Evolutionary conservation across 2,329 filamentous ascomycete species (phyloP), one percentile per base, ranked within the genome.

Genomic region (Cyclaneusma minus): DNA sequence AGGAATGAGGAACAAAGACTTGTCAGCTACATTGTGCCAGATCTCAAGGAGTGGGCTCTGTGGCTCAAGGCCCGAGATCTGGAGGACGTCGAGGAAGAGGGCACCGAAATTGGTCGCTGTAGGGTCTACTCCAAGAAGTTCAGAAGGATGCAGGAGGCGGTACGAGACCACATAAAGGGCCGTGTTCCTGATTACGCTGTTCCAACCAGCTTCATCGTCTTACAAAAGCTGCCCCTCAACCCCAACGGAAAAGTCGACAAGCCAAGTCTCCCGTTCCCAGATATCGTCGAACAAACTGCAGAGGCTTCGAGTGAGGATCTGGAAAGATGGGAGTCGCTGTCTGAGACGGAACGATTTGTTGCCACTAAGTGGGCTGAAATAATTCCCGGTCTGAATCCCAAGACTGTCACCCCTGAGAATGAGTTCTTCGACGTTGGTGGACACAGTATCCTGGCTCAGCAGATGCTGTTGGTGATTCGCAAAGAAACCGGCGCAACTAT

Each of bases 11-110:
- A 94, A 49, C 77, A 72, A 10, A 87, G 68, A 0, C 60, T 95
- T 12, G 81, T 93, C 40, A 92, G 76, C 48, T 94, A 94, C 50
- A 69, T 93, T 33, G 84, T 94, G 3, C 83, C 85, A 7, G 79
- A 92, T 40, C 63, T 72, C 51, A 64, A 64, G 35, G 66, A 75
- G 38, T 93, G 83, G 82, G 54, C 61, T 21, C 54, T 64, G 12
- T 87, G 72, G 67, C 57, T 85, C 16, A 51, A 66, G 23, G 53
- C 57, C 27, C 55, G 63, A 35, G 55, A 58, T 8, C 45, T 64
- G 2, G 56, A 68, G 21, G 71, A 74, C 17, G 50, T 59, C 4
- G 51, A 65, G 24, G 67, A 72, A 10, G 55, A 66, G 25, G 63
- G 58, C 31, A 36, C 50, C 27, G 36, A 39, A 11, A 34, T 39